Evolutionary conservation across 179 eudicot genomes (phyloP).

Genomic region (Pouteria campechiana): DNA sequence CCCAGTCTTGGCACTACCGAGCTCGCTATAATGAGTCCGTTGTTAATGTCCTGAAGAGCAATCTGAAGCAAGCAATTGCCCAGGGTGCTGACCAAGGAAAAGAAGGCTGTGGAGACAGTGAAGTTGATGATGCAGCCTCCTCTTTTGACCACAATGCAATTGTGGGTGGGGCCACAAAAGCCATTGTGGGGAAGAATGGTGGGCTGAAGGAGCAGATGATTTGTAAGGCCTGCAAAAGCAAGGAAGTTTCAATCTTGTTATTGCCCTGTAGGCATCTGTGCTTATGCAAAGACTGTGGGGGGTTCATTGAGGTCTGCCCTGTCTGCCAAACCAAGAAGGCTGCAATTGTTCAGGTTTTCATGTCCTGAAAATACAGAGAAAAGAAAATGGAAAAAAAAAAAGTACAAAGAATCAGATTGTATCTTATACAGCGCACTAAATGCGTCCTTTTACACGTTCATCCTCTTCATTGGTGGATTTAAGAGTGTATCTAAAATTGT

Average conservation of each 20-base stretch:
- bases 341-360: conserved; percentile 24
- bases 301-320: conserved; percentile 27
- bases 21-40: conserved; percentile 33
- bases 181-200: background rate
- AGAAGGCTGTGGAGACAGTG: conserved; percentile 40
- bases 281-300: conserved; percentile 34
- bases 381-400: too few species aligned
- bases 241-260: conserved; percentile 28
- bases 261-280: conserved; percentile 45
- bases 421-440: too few species aligned
- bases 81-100: conserved; percentile 15
- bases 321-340: conserved; percentile 27
- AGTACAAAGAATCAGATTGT: too few species aligned
- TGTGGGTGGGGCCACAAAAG: background rate
- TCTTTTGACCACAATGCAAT: conserved; percentile 6
- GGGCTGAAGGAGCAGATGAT: conserved; percentile 4
- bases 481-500: too few species aligned
- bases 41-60: conserved; percentile 19
- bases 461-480: too few species aligned
- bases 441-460: too few species aligned
- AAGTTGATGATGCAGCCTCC: conserved; percentile 28
- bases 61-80: conserved; percentile 19
- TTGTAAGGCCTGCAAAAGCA: conserved; percentile 28
- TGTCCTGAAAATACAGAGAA: conserved; percentile 31
- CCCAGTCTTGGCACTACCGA: conserved; percentile 30